Evolutionary conservation across 176 grass and related monocot genomes (phyloP), one percentile per base, ranked within the genome.

Genomic region (Oryza coarctata): DNA sequence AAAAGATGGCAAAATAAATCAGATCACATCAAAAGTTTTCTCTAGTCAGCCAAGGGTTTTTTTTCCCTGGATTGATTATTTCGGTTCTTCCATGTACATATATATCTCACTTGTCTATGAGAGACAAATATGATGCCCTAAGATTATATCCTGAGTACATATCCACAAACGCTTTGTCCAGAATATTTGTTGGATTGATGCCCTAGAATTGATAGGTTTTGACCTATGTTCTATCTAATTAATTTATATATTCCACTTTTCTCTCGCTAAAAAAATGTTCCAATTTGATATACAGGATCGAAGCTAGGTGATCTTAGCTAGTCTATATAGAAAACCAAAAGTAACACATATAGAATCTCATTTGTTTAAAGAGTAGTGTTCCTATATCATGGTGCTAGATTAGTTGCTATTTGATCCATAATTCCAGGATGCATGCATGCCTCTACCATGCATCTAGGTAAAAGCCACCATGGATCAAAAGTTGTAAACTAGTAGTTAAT

Each of bases 141-240:
- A 82, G 83, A 86, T 89, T 73, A 73, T 82, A 73, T 82, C 79
- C 44, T 17, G 35, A 43, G 35, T 78, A 49, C 66, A 28, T 18
- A 89, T 77, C 65, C 33, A 60, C 29, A 78, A 82, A 78, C 78
- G 43, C 77, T 85, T 47, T 86, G 3, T 28, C 6, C 29, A 23
- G 66, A 86, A 78, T 82, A 60, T 73, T 76, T 58, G 41, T 60
- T 60, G 55, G 55, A 60, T 60, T 60, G 78, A 77, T 86, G 43
- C 88, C 20, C 78, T 86, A 89, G 67, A 77, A 73, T 82, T 38
- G 32, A 17, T 73, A 89, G 78, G 78, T 77, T 29, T 86, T 67
- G n/a, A 67, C 35, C 83, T 82, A 82, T 43, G 74, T 17, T 12
- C 71, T 81, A 71, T 71, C 55, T 43, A 89, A 63, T 71, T 84